These are phyloP conservation scores for Nymphaea colorata DNA, from an alignment of 164 flowering plant species.

Conservation along the genomic window DNA sequence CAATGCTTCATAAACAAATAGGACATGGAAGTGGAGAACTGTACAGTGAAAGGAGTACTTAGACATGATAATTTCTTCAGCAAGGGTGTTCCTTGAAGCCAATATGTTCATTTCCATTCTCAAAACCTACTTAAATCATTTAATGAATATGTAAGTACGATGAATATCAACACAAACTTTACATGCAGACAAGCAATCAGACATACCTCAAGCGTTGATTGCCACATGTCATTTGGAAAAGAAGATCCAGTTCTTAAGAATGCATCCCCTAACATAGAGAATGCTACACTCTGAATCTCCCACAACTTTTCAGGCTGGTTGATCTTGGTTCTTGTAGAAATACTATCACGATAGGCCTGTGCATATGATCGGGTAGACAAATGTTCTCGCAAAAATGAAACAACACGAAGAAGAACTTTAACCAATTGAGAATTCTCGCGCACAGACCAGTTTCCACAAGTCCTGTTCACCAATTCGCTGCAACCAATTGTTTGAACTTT, in stretches of 20 bases:
- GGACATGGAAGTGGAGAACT: no score
- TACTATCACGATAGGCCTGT: constrained; percentile 17
- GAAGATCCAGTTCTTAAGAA: constrained; percentile 44
- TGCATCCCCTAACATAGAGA: constrained; percentile 55
- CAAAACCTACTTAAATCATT: constrained; percentile 32
- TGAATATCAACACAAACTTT: no score
- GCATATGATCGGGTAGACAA: constrained; percentile 14
- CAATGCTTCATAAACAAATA: not conserved
- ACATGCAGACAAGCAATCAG: not conserved
- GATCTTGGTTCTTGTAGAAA: constrained; percentile 14
- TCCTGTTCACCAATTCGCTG: constrained; percentile 9
- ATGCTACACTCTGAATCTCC: constrained; percentile 45
- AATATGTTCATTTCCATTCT: constrained; percentile 61
- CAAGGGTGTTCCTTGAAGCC: constrained; percentile 37
- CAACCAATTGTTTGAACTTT: not conserved
- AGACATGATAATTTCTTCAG: constrained; percentile 49
- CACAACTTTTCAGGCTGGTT: constrained; percentile 24
- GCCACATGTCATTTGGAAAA: constrained; percentile 53
- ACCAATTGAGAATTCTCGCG: constrained; percentile 34
- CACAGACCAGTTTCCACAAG: constrained; percentile 19
- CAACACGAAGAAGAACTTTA: constrained; percentile 40
- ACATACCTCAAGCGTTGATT: constrained; percentile 54
- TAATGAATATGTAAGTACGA: not conserved
- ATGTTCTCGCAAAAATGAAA: constrained; percentile 30
- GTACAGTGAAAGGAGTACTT: constrained; percentile 23